Evolutionary conservation across 345 rosid species (phyloP), one percentile per base, ranked within the genome.

Genomic region (Hibiscus mutabilis): DNA sequence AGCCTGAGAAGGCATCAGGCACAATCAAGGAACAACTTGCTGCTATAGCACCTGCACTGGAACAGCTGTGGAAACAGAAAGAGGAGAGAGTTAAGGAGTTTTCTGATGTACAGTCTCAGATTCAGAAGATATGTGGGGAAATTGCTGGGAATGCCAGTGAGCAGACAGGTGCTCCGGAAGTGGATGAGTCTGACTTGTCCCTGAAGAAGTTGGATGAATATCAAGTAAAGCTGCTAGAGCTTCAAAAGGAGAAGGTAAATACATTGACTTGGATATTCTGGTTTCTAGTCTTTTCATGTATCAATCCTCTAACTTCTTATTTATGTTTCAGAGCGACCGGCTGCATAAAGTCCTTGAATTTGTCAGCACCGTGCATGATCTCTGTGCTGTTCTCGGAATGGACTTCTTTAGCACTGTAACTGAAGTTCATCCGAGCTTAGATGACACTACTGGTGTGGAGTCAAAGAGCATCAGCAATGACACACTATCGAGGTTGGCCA

Each of bases 1-100:
- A 94, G 97, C 96, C 97, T 8, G 97, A 90, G 58, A 84, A 80
- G 78, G 69, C 86, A 60, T 83, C 87, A 0, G 97, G 93, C 79
- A 95, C 99, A 55, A 95, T 92, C 85, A 95, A 92, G 86, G 92
- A 92, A 73, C 99, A 95, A 72, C 97, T 92, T 66, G 92, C 88
- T 16, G 92, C 93, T 44, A 95, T 95, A 79, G 96, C 96, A 68
- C 99, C 99, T 1, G 89, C 77, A 5, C 97, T 95, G 60, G 94
- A 92, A 71, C 92, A 89, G 79, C 88, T 95, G 71, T 90, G 91
- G 90, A 87, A 87, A 77, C 98, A 87, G 84, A 92, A 95, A 81
- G 96, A 90, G 65, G 94, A 90, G 84, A 92, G 99, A 71, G 85
- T 90, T 9, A 76, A 76, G 73, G 88, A 89, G 76, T 89, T 95